Evolutionary conservation across 495 filamentous ascomycete species (phyloP).

Genomic region (Hyaloscypha variabilis): DNA sequence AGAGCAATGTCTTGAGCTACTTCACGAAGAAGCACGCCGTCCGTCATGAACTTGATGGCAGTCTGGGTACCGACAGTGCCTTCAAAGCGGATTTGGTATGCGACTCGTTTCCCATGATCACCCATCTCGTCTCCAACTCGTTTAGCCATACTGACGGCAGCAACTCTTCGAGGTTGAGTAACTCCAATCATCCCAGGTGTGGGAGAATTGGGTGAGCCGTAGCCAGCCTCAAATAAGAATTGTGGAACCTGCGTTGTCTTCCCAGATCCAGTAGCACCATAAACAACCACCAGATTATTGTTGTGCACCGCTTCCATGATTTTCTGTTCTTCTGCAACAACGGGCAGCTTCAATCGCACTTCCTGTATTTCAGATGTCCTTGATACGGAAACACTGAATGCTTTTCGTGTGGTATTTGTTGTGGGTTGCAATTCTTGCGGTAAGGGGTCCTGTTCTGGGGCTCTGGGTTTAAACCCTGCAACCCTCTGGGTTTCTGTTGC

Average conservation of each 20-base stretch:
- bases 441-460: constrained; percentile 72
- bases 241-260: constrained; percentile 98
- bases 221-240: constrained; percentile 93
- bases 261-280: constrained; percentile 92
- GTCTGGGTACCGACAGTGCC: constrained; percentile 80
- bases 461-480: constrained; percentile 58
- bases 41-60: constrained; percentile 98
- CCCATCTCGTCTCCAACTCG: constrained; percentile 87
- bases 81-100: constrained; percentile 96
- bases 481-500: constrained; percentile 46
- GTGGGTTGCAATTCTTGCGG: constrained; percentile 72
- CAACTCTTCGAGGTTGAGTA: constrained; percentile 91
- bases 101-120: constrained; percentile 65
- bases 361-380: constrained; percentile 75
- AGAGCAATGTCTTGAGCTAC: constrained; percentile 88
- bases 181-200: constrained; percentile 93
- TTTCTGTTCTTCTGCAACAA: constrained; percentile 93
- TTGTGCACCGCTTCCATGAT: constrained; percentile 98
- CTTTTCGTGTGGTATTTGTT: constrained; percentile 66
- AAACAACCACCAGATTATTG: constrained; percentile 86
- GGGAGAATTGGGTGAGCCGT: constrained; percentile 72
- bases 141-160: constrained; percentile 93
- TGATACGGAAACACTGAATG: constrained; percentile 72
- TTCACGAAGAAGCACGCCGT: constrained; percentile 93
- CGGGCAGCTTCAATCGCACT: constrained; percentile 77